Evolutionary conservation across 306 rosid genomes (phyloP), one percentile per base, ranked within the genome.

Genomic region (Sesbania bispinosa): DNA sequence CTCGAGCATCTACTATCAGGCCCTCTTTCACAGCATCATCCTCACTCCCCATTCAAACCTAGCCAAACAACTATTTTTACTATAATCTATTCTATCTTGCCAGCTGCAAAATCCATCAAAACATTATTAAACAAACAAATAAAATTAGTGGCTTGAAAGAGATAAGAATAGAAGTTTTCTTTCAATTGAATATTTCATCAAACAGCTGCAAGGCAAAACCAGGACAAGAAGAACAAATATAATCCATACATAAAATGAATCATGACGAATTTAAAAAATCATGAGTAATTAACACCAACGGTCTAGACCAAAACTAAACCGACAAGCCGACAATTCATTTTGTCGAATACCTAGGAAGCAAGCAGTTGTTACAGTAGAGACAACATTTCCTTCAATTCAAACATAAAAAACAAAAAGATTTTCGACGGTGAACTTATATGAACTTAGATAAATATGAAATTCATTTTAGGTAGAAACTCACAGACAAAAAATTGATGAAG

Each of bases 1-100:
- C 98, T 32, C 97, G 87, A 45, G 96, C 88, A 48, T 94, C 90
- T 13, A 89, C 85, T 76, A 89, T 33, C 67, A 33, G 92, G 3
- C 46, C 30, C 65, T 83, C 82, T 69, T 86, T 90, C 77, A 80
- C 83, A 9, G 74, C 82, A 72, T 94, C 98, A 5, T 80, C 85
- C 27, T 86, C 88, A 10, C 76, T 83, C 53, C 55, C 97, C 98
- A 93, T 93, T 45, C 75, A 52, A 67, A 62, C 46, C 79, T 73
- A 61, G 51, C 69, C 1, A 6, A 63, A 35, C 65, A 62, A 48
- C 59, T 41, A 21, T 10, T 42, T 35, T 61, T 36, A 23, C 36
- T 13, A 62, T 21, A 42, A 0, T 24, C 21, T 64, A 23, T 27
- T 4, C 20, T 73, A 33, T 50, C 74, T 62, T 47, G 39, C 75